These are phyloP conservation scores for Coleophoma cylindrospora DNA, from an alignment of 2,329 filamentous ascomycete genomes.

Conservation along the genomic window DNA sequence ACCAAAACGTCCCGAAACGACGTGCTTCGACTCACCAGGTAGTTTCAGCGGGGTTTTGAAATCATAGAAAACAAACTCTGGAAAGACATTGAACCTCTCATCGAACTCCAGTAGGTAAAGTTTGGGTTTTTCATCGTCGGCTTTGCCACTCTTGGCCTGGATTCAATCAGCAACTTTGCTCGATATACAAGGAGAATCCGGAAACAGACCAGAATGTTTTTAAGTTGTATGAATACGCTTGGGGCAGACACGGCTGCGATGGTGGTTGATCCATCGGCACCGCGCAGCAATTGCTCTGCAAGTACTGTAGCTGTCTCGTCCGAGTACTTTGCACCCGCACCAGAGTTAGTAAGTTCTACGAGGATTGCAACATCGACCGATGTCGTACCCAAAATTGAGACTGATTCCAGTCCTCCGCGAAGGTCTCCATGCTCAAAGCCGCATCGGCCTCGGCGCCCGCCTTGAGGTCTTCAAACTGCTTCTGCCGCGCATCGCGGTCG, in stretches of 20 bases:
- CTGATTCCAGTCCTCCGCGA: constrained; percentile 78
- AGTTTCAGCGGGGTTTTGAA: constrained; percentile 64
- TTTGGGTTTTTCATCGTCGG: constrained; percentile 41
- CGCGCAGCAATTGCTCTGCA: constrained; percentile 61
- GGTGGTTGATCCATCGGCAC: constrained; percentile 46
- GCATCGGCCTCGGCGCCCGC: constrained; percentile 42
- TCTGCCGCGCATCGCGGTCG: constrained; percentile 62
- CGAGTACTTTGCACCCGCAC: constrained; percentile 48
- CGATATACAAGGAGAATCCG: neutral
- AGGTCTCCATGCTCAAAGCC: constrained; percentile 59
- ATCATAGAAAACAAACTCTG: constrained; percentile 72
- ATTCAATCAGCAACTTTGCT: constrained; percentile 1
- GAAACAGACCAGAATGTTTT: constrained; percentile 57
- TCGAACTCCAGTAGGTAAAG: constrained; percentile 71
- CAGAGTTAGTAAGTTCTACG: neutral
- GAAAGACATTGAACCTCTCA: constrained; percentile 66
- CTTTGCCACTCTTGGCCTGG: constrained; percentile 16
- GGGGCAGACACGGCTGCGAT: constrained; percentile 71
- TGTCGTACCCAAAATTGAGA: constrained; percentile 73
- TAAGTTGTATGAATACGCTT: constrained; percentile 72
- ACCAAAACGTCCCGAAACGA: neutral
- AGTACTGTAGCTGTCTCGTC: constrained; percentile 63
- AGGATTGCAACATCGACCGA: neutral
- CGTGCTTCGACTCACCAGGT: constrained; percentile 38
- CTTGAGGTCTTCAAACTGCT: constrained; percentile 65